Base-by-base conservation (phyloP, 345 rosid species). In the Citrus inodora region DNA sequence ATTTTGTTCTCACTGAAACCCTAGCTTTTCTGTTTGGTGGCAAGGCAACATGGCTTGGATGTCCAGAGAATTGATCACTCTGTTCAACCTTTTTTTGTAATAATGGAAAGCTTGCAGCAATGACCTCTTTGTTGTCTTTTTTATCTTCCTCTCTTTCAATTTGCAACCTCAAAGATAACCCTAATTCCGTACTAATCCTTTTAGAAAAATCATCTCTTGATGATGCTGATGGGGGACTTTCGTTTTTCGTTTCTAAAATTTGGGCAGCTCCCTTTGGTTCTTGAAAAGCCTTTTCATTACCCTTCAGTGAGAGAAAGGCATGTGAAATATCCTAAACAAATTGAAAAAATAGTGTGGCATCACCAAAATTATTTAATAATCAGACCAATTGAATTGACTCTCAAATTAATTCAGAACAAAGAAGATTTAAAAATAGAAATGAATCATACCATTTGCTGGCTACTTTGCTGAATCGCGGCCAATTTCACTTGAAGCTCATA, bases 1-100 rank as follows among this genome's bases (percentile, higher is more conserved):
- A 87, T 80, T 88, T 84, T 11, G 90, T 87, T 82, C 92, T 73
- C 53, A 89, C 92, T 0, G 92, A 85, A 84, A 89, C 92, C 84
- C 90, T 86, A 27, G 92, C 77, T 76, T 89, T 89, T 70, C 89
- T 82, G 75, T 87, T 88, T 35, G 87, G 79, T 17, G 85, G 60
- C 42, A 86, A 79, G 69, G 85, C 74, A 21, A 60, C 78, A n/a
- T 83, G 85, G 66, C 80, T 79, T 11, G 88, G 70, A 35, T 85
- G 55, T 59, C 83, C 86, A 17, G 82, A 78, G 27, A 80, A 73
- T 27, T 72, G 48, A 21, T 85, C 83, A 8, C 64, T 78, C 56
- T 79, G 84, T n/a, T 81, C 88, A 72, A 81, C 11, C 79, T 83
- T 87, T 30, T 78, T 81, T 11, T 77, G 63, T 1, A 53, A 7